phyloP scores from a whole-genome alignment of 768 basidiomycete species.

The Porphyrellus cyaneotinctus region DNA sequence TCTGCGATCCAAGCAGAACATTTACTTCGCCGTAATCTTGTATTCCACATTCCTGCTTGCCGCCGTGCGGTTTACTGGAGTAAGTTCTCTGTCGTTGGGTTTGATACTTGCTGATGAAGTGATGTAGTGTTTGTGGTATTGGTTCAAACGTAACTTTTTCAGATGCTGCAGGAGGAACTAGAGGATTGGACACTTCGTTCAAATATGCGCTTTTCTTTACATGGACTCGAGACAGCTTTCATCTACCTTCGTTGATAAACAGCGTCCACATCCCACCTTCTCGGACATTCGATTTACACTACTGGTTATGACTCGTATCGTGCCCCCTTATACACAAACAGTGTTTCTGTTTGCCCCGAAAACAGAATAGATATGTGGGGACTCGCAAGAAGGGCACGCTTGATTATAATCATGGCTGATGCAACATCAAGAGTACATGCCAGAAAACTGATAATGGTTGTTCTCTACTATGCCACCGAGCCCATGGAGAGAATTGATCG shows the following conservation, averaged over 20 bases:
- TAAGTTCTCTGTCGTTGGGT: conserved; percentile 36
- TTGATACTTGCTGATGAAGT: conserved; percentile 3
- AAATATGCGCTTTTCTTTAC: conserved; percentile 16
- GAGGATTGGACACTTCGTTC: conserved; percentile 11
- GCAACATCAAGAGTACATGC: conserved; percentile 54
- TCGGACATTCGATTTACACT: conserved; percentile 26
- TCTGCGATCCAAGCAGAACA: conserved; percentile 47
- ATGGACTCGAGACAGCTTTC: conserved; percentile 25
- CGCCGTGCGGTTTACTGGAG: conserved; percentile 69
- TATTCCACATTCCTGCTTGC: conserved; percentile 77
- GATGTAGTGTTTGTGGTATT: conserved; percentile 72
- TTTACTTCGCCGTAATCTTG: conserved; percentile 74
- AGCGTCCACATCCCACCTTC: conserved; percentile 13
- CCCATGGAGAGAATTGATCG: conserved; percentile 11
- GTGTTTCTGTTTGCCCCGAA: conserved; percentile 21
- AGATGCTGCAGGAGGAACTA: conserved; percentile 74
- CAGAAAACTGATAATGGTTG: conserved; percentile 37
- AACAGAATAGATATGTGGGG: conserved; percentile 24
- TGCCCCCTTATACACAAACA: conserved; percentile 12
- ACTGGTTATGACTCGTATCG: conserved; percentile 16
- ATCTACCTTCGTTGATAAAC: conserved; percentile 33
- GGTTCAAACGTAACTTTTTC: conserved; percentile 80
- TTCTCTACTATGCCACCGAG: conserved; percentile 11
- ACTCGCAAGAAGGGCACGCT: conserved; percentile 16
- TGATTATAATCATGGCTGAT: conserved; percentile 6